phyloP scores from a whole-genome alignment of 345 rosid genomes.

The Sonneratia caseolaris region DNA sequence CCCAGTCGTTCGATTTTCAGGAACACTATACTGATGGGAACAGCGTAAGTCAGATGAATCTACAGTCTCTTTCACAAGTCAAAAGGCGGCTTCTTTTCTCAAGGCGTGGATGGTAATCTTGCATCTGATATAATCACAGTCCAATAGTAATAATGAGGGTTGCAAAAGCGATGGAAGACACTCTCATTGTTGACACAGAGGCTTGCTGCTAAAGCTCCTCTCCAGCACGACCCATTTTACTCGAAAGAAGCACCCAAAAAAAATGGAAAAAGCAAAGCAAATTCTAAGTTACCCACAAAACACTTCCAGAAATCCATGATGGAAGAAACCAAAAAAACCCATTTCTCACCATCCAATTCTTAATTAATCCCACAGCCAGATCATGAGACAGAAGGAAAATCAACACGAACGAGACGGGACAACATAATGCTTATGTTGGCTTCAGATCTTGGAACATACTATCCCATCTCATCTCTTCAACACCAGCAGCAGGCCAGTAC shows the following conservation, averaged over 20 bases:
- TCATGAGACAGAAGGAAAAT: neutral
- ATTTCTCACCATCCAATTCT: conserved; percentile 45
- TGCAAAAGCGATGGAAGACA: conserved; percentile 26
- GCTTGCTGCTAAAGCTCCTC: neutral
- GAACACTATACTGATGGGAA: too few relatives aligned
- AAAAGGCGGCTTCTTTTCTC: too few relatives aligned
- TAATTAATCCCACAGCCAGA: conserved; percentile 1
- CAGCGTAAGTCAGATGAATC: too few relatives aligned
- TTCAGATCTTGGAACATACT: conserved; percentile 84
- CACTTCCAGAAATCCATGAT: conserved; percentile 20
- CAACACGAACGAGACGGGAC: neutral
- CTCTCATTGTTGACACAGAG: conserved; percentile 17
- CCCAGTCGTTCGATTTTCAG: too few relatives aligned
- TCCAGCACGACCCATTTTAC: neutral
- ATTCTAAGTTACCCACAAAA: neutral
- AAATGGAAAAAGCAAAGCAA: neutral
- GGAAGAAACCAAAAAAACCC: conserved; percentile 54
- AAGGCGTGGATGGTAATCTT: neutral
- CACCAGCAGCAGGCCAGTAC: conserved; percentile 39
- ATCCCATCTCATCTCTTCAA: conserved; percentile 80
- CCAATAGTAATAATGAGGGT: neutral
- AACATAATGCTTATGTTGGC: conserved; percentile 46
- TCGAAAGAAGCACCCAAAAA: neutral
- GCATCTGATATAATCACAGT: neutral
- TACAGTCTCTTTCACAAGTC: too few relatives aligned